Evolutionary conservation across 2,329 filamentous ascomycete genomes (phyloP), one percentile per base, ranked within the genome.

Genomic region (Penicillium sp.): DNA sequence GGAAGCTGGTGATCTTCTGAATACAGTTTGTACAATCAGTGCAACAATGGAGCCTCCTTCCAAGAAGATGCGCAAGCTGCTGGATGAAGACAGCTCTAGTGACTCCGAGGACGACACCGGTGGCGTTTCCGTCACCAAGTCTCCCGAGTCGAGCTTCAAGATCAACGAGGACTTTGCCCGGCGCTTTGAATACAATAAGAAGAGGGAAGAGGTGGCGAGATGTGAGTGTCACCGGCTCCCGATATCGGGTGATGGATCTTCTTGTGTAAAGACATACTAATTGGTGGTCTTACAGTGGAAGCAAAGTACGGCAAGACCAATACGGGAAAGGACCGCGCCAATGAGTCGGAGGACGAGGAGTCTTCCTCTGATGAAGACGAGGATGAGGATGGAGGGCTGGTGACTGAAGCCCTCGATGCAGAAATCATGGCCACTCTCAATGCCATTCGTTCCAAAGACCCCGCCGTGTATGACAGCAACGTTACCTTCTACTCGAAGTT

Each of bases 141-240:
- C 66, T 50, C 56, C 64, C 13, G 63, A 64, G 25, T 58, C 67
- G 32, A 69, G 70, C 27, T 80, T 97, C 68, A 90, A 87, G 67
- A 85, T 98, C 71, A 97, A 98, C 71, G 78, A 90, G 67, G 89
- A 95, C 45, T 98, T 86, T 69, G 93, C 93, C 38, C 83, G 81
- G 59, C 81, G 89, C 35, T 97, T 95, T 62, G 93, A 98, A 70
- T 81, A 97, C 74, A 98, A 98, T 75, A 96, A 97, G 76, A 95
- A 95, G 75, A 82, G 92, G 50, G 91, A 95, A 66, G 93, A 98
- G 68, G 75, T 83, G 56, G 85, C 90, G 72, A 65, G 66, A 53
- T 57, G 67, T 71, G 68, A 54, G 65, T 60, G 12, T 35, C 15
- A 12, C 15, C 9, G 3, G 15, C 4, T 37, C 3, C 15, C 10